Evolutionary conservation across 2,329 filamentous ascomycete genomes (phyloP), one percentile per base, ranked within the genome.

Genomic region (Endocalyx cinctus): DNA sequence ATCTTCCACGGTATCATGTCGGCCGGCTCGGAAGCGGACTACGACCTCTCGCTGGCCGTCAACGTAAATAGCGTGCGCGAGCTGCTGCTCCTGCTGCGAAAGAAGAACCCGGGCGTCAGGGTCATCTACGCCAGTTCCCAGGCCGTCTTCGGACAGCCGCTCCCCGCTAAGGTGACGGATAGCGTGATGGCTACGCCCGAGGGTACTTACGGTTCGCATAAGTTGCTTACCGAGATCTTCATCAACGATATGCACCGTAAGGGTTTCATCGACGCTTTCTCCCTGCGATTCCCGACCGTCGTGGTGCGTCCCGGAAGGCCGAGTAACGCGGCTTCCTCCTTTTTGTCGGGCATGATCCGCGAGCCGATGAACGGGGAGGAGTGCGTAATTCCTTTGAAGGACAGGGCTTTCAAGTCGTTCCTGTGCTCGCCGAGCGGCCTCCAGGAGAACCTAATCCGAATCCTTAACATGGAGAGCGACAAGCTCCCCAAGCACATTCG

Each of bases 1-100:
- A 63, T 79, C 46, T 74, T 82, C 53, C 78, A 82, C 55, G 78
- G 78, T 41, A 79, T 82, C 63, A 82, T 82, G 78, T 81, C 77
- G 0, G 70, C 71, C 10, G 76, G 75, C 5, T 72, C 75, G 12
- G 77, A 82, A 56, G 72, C 72, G 26, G 69, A 80, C 56, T 76
- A 74, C 42, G 71, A 75, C 31, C 61, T 79, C 2, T 76, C 74
- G 3, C 63, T 79, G 40, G 63, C 60, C 25, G 76, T 81, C 32
- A 82, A 82, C 52, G 65, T 82, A 30, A 72, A 81, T 43, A 74
- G 71, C 25, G 74, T 77, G 10, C 67, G 74, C 16, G 58, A 60
- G 25, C 47, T 80, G 3, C 61, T 82, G 5, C 34, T 61, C 3
- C 69, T 63, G 6, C 64, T 81, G 13, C 62, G 70, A 16, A 47